Percentiles rank a stretch among this genome's conserved stretches.
These are phyloP conservation scores for Exophiala oligosperma DNA, from an alignment of 2,329 filamentous ascomycete species.

Conservation along the genomic window DNA sequence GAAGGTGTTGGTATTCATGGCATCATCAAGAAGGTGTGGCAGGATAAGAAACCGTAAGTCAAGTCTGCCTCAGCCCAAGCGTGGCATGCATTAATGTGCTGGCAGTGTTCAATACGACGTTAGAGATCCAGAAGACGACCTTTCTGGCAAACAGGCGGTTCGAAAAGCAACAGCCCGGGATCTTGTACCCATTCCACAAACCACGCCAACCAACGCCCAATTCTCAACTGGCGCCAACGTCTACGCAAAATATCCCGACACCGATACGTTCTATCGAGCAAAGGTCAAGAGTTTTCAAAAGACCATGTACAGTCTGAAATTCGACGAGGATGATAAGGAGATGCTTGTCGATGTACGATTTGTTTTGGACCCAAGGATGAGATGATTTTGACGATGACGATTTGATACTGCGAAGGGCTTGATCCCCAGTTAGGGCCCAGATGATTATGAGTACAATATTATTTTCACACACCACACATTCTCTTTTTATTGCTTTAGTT, in stretches of 20 bases:
- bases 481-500: constrained; percentile 8
- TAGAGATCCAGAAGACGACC: constrained; percentile 28
- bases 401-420: constrained; percentile 22
- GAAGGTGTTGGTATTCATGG: constrained; percentile 67
- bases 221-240: constrained; percentile 68
- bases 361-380: constrained; percentile 69
- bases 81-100: constrained; percentile 10
- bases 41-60: constrained; percentile 67
- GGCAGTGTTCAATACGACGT: constrained; percentile 24
- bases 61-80: constrained; percentile 4
- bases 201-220: constrained; percentile 60
- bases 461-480: constrained; percentile 11
- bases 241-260: constrained; percentile 77
- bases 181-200: constrained; percentile 73
- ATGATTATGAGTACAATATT: background rate
- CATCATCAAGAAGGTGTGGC: constrained; percentile 72
- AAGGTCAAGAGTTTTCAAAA: constrained; percentile 67
- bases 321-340: constrained; percentile 73
- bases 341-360: constrained; percentile 75
- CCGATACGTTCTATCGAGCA: constrained; percentile 82
- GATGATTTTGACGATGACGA: constrained; percentile 24
- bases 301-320: constrained; percentile 60
- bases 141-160: constrained; percentile 26
- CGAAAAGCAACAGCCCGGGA: constrained; percentile 69
- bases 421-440: background rate